Base-by-base conservation (phyloP, 768 basidiomycete genomes). In the Termitomyces sp. region DNA sequence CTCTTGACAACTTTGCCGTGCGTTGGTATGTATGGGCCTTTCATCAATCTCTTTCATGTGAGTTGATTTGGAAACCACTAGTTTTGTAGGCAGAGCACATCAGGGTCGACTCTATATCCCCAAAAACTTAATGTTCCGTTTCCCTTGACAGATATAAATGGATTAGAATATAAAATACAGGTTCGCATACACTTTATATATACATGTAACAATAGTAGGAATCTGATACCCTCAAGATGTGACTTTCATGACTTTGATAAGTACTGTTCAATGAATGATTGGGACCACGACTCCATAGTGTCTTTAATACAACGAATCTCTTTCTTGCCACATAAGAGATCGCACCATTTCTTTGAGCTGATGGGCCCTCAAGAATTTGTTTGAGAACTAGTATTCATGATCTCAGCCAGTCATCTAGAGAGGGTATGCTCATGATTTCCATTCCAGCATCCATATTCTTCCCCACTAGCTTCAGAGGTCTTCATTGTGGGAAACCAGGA, bases 401-500 rank as follows among this genome's bases (percentile, higher is more conserved):
- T 42, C 15, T 42, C 14, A 5, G 9, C 9, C 9, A 42, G 9
- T 15, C 1, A 4, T 42, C 6, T 42, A 6, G 5, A 15, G 15
- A 42, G 15, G 15, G 4, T 15, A 15, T 11, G 11, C 9, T 42
- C 6, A 12, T 2, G 5, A 11, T 15, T 4, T 15, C 2, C 40
- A 42, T 42, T 42, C 40, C 40, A 42, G 15, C 5, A 5, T 10
- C 15, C 14, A 42, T 42, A 42, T 42, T 42, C 40, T 17, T 42
- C 15, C 40, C 40, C 5, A 6, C 40, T 42, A 42, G 40, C 40
- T 42, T 42, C 40, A 42, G 40, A 42, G 36, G 51, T 52, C 11
- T 4, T 36, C 10, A 20, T 4, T 20, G 17, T 14, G 34, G 17
- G 34, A 5, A 60, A 70, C 67, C 66, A 70, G 25, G 66, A 68